A percentile compares a stretch with the other conserved stretches of the same genome.
Conservation (phyloP, 106 monocot genomes). For the Chionographis japonica region DNA sequence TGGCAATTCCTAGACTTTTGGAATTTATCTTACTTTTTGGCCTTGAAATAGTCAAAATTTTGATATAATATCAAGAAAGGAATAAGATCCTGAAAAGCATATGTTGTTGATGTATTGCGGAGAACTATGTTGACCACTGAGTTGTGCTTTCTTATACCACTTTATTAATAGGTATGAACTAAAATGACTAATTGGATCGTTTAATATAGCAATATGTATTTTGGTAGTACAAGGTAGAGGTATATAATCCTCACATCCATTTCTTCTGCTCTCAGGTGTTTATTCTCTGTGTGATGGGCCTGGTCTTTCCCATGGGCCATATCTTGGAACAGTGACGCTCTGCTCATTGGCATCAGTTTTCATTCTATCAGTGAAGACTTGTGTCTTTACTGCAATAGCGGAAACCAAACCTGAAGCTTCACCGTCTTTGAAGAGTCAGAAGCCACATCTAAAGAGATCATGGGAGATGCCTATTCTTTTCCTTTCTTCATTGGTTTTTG, state of each 20-base stretch:
- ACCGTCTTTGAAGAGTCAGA: constrained; percentile 27
- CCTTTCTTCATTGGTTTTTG: constrained; percentile 80
- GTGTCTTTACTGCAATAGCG: constrained; percentile 40
- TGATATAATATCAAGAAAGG: too few species aligned
- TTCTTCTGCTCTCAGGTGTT: constrained; percentile 48
- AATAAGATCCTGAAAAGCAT: too few species aligned
- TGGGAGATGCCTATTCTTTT: constrained; percentile 78
- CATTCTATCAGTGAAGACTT: constrained; percentile 54
- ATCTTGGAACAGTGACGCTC: constrained; percentile 56
- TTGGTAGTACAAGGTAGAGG: too few species aligned
- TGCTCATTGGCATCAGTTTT: constrained; percentile 56
- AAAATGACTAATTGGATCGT: too few species aligned
- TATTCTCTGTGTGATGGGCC: constrained; percentile 58
- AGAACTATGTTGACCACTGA: too few species aligned
- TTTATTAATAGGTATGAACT: too few species aligned
- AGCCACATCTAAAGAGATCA: constrained; percentile 49
- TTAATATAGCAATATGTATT: too few species aligned
- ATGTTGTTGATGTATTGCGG: too few species aligned
- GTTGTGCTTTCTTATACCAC: too few species aligned
- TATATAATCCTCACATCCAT: background rate
- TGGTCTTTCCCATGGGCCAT: constrained; percentile 54
- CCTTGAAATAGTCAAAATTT: too few species aligned
- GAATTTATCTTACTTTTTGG: too few species aligned
- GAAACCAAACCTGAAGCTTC: constrained; percentile 36
- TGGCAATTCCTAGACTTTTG: too few species aligned